Evolutionary conservation across 2,329 filamentous ascomycete species (phyloP).

Genomic region (Fusarium tuaranense): DNA sequence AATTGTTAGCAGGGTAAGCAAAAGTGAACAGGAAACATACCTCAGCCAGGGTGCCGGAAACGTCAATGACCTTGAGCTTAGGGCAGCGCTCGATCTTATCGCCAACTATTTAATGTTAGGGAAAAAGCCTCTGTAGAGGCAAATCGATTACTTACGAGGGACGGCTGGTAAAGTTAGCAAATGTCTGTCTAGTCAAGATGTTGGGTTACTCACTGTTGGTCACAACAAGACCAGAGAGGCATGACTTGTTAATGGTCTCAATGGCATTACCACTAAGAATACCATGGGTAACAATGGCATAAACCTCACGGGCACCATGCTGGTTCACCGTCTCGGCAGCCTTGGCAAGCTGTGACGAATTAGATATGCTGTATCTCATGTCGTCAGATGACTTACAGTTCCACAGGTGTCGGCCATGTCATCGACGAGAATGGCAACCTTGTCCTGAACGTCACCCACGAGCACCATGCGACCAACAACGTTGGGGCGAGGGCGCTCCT

Average conservation of each 20-base stretch:
- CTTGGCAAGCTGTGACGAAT: constrained; percentile 67
- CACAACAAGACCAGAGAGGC: constrained; percentile 83
- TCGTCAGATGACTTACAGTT: constrained; percentile 60
- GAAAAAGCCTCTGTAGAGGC: neutral
- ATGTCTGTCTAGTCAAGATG: neutral
- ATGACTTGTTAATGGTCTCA: constrained; percentile 83
- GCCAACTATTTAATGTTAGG: constrained; percentile 58
- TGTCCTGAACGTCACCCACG: constrained; percentile 92
- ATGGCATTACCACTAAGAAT: constrained; percentile 91
- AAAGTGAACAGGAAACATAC: constrained; percentile 41
- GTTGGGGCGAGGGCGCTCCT: constrained; percentile 87
- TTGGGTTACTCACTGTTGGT: constrained; percentile 76
- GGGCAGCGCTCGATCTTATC: constrained; percentile 84
- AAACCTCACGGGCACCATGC: constrained; percentile 87
- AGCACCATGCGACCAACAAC: constrained; percentile 93
- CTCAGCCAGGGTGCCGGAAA: constrained; percentile 84
- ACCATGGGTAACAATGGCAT: constrained; percentile 95
- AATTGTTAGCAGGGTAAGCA: constrained; percentile 16
- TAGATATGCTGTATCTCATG: constrained; percentile 9
- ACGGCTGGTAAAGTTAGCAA: constrained; percentile 50
- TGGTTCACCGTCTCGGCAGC: constrained; percentile 89
- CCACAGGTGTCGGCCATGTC: constrained; percentile 98
- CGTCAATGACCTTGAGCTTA: constrained; percentile 90
- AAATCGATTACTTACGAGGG: constrained; percentile 43
- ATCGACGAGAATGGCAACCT: constrained; percentile 95